phyloP scores from a whole-genome alignment of 305 asterid genomes.

The Fraxinus ornus region DNA sequence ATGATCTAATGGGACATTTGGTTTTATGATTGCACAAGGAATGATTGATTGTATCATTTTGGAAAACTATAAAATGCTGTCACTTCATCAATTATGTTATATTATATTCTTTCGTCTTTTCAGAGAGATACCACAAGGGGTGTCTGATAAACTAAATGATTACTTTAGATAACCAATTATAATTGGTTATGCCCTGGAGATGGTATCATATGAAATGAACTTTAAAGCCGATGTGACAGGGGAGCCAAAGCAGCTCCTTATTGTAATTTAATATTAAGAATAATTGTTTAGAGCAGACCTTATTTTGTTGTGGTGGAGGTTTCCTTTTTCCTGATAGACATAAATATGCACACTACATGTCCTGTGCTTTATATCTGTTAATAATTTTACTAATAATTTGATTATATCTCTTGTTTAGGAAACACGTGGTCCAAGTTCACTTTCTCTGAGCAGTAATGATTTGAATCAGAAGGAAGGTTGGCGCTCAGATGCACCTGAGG shows the following conservation, averaged over 20 bases:
- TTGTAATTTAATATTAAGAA: background rate
- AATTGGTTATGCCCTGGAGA: background rate
- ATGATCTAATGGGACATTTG: background rate
- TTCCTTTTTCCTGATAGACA: background rate
- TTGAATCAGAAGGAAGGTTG: constrained; percentile 72
- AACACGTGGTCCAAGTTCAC: constrained; percentile 73
- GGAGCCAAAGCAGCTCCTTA: background rate
- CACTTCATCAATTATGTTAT: background rate
- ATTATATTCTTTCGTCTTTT: background rate
- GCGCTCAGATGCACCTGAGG: constrained; percentile 73
- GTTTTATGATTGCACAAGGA: background rate
- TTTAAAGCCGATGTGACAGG: background rate
- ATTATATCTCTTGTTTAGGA: constrained; percentile 46
- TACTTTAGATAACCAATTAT: background rate
- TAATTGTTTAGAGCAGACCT: background rate
- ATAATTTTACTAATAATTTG: background rate
- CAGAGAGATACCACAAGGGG: background rate
- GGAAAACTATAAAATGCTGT: background rate
- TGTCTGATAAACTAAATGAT: background rate
- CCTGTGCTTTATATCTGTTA: background rate
- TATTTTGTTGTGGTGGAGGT: background rate
- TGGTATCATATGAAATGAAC: background rate
- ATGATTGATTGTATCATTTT: background rate
- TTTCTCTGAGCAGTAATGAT: constrained; percentile 83
- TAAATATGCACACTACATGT: background rate